Conservation (phyloP, 164 flowering plant genomes). For the Sedum album region DNA sequence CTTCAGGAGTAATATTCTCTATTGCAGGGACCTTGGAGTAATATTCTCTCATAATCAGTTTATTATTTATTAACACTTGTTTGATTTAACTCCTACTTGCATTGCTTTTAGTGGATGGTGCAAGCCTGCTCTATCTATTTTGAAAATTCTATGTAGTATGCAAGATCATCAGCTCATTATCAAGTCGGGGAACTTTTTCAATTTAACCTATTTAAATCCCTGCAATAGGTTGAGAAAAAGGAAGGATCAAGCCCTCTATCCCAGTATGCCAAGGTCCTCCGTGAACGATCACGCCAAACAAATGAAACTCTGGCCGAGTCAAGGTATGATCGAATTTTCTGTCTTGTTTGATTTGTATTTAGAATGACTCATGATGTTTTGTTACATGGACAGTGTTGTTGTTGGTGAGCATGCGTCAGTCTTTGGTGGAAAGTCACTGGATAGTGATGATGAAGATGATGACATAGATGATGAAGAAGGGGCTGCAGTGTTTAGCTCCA, state of each 20-base stretch:
- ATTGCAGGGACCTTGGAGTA: too few species aligned
- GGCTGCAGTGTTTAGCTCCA: constrained; percentile 45
- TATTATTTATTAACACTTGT: too few species aligned
- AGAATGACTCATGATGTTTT: neutral
- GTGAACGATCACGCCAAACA: constrained; percentile 56
- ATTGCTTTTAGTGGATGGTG: too few species aligned
- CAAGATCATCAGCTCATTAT: too few species aligned
- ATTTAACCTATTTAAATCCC: neutral
- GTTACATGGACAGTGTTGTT: constrained; percentile 45
- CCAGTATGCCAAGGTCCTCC: constrained; percentile 42
- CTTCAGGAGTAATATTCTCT: too few species aligned
- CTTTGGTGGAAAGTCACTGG: constrained; percentile 34
- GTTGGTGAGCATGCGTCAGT: constrained; percentile 58
- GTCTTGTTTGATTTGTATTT: neutral
- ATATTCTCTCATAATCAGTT: too few species aligned
- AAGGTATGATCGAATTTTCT: constrained; percentile 31
- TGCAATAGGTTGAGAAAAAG: constrained; percentile 55
- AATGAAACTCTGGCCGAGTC: constrained; percentile 55
- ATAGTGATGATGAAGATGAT: constrained; percentile 31
- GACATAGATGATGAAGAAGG: constrained; percentile 28
- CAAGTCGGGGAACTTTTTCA: too few species aligned
- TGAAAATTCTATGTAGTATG: too few species aligned
- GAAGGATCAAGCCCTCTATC: constrained; percentile 64
- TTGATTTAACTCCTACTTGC: too few species aligned
- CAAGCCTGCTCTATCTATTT: too few species aligned